Percentiles rank a stretch among this genome's conserved stretches.
Evolutionary conservation across 768 basidiomycete genomes (phyloP).

Genomic region (Lanmaoa rubissima): DNA sequence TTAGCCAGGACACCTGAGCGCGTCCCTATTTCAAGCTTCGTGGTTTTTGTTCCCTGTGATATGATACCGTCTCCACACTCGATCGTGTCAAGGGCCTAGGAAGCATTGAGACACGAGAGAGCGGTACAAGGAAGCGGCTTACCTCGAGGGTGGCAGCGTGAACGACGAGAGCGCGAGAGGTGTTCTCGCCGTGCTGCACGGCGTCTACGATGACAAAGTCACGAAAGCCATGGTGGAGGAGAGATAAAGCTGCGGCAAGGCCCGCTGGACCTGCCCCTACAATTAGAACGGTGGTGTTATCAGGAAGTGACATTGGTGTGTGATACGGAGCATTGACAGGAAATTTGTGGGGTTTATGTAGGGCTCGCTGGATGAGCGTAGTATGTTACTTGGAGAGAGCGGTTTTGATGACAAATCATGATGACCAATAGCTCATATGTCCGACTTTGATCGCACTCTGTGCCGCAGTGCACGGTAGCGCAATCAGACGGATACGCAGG

Average conservation of each 20-base stretch:
- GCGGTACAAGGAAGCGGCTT: neutral
- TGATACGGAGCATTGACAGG: neutral
- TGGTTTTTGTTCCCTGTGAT: slow-evolving; percentile 35
- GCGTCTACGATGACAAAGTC: slow-evolving; percentile 48
- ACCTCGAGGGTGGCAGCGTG: slow-evolving; percentile 60
- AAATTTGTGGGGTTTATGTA: neutral
- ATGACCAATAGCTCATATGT: neutral
- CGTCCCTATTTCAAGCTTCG: slow-evolving; percentile 29
- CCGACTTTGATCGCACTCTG: too few species aligned
- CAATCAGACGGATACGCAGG: too few species aligned
- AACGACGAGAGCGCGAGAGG: slow-evolving; percentile 47
- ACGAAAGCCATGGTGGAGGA: slow-evolving; percentile 39
- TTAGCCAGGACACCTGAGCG: slow-evolving; percentile 28
- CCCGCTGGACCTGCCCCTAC: slow-evolving; percentile 54
- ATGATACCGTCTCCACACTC: slow-evolving; percentile 41
- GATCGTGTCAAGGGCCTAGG: slow-evolving; percentile 40
- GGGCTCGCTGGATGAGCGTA: neutral
- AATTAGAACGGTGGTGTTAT: slow-evolving; percentile 43
- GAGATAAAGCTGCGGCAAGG: slow-evolving; percentile 47
- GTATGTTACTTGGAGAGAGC: too few species aligned
- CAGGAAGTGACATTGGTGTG: slow-evolving; percentile 30
- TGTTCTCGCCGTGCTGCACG: slow-evolving; percentile 31
- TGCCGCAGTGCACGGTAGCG: too few species aligned
- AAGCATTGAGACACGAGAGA: neutral
- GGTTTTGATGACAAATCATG: neutral